phyloP scores from a whole-genome alignment of 768 basidiomycete genomes.

The Amylocystis lapponica region DNA sequence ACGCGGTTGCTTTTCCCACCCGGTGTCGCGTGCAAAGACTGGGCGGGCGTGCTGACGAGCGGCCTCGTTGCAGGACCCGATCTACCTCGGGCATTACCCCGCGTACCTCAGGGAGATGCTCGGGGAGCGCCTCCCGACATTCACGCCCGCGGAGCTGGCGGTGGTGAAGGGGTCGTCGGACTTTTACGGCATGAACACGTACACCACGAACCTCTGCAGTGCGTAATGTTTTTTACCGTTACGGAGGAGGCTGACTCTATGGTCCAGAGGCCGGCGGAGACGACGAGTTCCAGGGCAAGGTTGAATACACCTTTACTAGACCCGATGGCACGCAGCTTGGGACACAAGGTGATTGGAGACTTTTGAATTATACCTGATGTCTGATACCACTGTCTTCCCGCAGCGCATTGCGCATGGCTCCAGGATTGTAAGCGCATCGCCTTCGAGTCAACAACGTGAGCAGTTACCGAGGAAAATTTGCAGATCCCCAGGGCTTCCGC shows the following conservation, averaged over 20 bases:
- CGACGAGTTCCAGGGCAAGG: conserved; percentile 64
- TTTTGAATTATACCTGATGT: not conserved
- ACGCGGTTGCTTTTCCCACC: too few relatives aligned
- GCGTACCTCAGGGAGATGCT: conserved; percentile 55
- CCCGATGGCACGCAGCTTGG: conserved; percentile 65
- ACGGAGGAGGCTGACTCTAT: not conserved
- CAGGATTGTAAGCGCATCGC: conserved; percentile 47
- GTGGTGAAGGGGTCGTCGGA: conserved; percentile 64
- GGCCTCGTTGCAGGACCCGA: conserved; percentile 42
- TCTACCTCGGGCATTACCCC: conserved; percentile 74
- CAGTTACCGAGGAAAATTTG: too few relatives aligned
- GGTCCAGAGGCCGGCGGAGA: conserved; percentile 53
- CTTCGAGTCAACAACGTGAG: too few relatives aligned
- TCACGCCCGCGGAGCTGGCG: conserved; percentile 50
- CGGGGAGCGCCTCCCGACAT: conserved; percentile 51
- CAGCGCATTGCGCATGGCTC: conserved; percentile 60
- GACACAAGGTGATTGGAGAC: conserved; percentile 45
- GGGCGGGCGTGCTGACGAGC: not conserved
- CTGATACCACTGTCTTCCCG: not conserved
- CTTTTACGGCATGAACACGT: conserved; percentile 75
- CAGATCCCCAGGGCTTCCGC: conserved; percentile 67
- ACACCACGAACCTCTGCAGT: conserved; percentile 57
- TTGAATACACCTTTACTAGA: conserved; percentile 62
- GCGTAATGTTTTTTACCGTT: conserved; percentile 2
- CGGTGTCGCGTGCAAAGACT: not conserved